Evolutionary conservation across 441 rosid genomes (phyloP).

Genomic region (Hura crepitans): DNA sequence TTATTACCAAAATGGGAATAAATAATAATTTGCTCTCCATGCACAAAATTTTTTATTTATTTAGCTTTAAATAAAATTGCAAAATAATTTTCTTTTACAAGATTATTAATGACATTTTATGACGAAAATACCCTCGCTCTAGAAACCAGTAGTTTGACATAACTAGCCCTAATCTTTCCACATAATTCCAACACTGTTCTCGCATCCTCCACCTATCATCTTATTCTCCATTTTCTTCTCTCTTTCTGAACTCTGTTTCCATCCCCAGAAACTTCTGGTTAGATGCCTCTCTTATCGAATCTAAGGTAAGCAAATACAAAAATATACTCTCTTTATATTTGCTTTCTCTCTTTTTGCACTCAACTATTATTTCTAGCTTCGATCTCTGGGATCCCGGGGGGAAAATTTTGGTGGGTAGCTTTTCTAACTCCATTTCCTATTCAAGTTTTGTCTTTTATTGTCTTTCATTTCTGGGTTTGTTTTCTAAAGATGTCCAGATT

Average conservation of each 20-base stretch:
- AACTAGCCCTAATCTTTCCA: constrained; percentile 37
- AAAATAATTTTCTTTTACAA: no score
- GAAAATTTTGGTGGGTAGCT: not conserved
- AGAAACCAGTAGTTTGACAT: constrained; percentile 20
- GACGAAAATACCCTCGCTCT: not conserved
- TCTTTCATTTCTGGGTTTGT: constrained; percentile 5
- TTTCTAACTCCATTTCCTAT: not conserved
- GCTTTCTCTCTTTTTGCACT: not conserved
- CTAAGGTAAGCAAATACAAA: constrained; percentile 13
- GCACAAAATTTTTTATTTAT: no score
- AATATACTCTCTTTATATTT: not conserved
- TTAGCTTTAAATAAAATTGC: no score
- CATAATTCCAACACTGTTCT: constrained; percentile 25
- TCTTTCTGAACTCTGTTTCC: not conserved
- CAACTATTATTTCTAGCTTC: not conserved
- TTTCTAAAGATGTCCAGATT: not conserved
- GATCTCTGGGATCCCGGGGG: not conserved
- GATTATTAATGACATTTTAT: not conserved
- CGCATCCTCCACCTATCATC: not conserved
- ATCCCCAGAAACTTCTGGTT: not conserved
- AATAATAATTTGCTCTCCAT: no score
- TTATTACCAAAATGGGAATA: no score
- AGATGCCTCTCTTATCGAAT: not conserved
- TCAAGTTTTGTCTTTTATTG: not conserved
- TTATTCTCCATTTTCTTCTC: no score